These are phyloP conservation scores for Euphrasia confusa DNA, from an alignment of 257 asterid genomes.

Conservation along the genomic window DNA sequence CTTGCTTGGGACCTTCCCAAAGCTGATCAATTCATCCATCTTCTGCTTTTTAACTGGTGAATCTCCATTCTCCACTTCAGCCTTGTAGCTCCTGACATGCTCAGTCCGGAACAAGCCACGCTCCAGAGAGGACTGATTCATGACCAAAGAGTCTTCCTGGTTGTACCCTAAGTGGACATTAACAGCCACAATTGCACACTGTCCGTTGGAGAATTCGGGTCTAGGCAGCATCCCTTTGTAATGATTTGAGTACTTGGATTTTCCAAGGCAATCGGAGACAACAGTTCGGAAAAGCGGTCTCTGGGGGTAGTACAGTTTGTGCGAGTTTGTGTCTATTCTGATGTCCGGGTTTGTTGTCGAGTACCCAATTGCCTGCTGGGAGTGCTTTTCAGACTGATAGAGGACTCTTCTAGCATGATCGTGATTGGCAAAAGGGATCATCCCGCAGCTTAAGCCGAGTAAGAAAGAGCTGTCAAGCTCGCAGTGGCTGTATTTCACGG, in stretches of 20 bases:
- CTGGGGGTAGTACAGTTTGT: conserved; percentile 82
- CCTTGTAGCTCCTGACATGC: conserved; percentile 77
- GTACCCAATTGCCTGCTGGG: conserved; percentile 93
- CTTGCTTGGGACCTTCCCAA: conserved; percentile 78
- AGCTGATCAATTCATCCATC: conserved; percentile 50
- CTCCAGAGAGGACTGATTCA: conserved; percentile 89
- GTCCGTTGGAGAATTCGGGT: conserved; percentile 88
- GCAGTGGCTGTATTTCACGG: conserved; percentile 68
- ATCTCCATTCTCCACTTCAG: conserved; percentile 67
- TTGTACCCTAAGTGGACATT: conserved; percentile 92
- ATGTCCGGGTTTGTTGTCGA: conserved; percentile 61
- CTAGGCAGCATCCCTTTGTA: conserved; percentile 64
- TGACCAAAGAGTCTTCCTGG: conserved; percentile 92
- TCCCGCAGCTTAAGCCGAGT: conserved; percentile 79
- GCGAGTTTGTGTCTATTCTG: conserved; percentile 76
- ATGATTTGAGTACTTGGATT: conserved; percentile 36
- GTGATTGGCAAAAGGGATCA: conserved; percentile 87
- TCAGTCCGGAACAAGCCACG: conserved; percentile 95
- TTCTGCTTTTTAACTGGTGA: conserved; percentile 39
- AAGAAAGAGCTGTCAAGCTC: conserved; percentile 81
- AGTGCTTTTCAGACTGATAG: conserved; percentile 92
- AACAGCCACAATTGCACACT: conserved; percentile 89
- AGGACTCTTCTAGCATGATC: conserved; percentile 88
- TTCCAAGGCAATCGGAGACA: conserved; percentile 84
- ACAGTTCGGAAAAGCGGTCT: conserved; percentile 72